Conservation (phyloP, 768 basidiomycete species). For the Lyophyllum shimeji region DNA sequence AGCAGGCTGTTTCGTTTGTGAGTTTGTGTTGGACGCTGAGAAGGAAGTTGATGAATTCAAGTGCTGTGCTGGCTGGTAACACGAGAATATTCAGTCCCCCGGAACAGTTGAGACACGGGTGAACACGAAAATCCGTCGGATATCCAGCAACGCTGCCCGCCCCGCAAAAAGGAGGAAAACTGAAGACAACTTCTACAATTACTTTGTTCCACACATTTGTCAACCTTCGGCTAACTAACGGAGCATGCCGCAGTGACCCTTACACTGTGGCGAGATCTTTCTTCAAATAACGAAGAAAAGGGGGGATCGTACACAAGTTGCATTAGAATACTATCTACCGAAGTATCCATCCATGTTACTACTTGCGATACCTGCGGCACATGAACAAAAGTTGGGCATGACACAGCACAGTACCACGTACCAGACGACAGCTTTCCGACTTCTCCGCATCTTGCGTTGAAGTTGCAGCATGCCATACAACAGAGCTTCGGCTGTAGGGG, state of each 20-base stretch:
- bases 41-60: not conserved
- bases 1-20: slow-evolving; percentile 18
- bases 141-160: not conserved
- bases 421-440: slow-evolving; percentile 87
- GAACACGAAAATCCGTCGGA: not conserved
- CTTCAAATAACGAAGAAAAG: not conserved
- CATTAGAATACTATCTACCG: slow-evolving; percentile 10
- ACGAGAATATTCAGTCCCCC: not conserved
- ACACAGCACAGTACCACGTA: slow-evolving; percentile 30
- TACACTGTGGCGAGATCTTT: not conserved
- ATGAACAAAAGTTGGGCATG: slow-evolving; percentile 1
- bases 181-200: not conserved
- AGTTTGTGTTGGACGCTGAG: slow-evolving; percentile 13
- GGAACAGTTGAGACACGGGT: slow-evolving; percentile 1
- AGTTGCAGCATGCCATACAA: slow-evolving; percentile 96
- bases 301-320: not conserved
- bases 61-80: not conserved
- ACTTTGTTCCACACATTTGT: slow-evolving; percentile 14
- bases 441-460: slow-evolving; percentile 93
- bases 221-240: slow-evolving; percentile 15
- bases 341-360: slow-evolving; percentile 14
- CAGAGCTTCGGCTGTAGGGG: slow-evolving; percentile 94
- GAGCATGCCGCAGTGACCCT: slow-evolving; percentile 9
- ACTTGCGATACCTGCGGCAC: slow-evolving; percentile 56
- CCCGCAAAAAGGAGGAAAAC: slow-evolving; percentile 9